These are phyloP conservation scores for Filobasidium wieringae DNA, from an alignment of 768 basidiomycete species.

Conservation along the genomic window DNA sequence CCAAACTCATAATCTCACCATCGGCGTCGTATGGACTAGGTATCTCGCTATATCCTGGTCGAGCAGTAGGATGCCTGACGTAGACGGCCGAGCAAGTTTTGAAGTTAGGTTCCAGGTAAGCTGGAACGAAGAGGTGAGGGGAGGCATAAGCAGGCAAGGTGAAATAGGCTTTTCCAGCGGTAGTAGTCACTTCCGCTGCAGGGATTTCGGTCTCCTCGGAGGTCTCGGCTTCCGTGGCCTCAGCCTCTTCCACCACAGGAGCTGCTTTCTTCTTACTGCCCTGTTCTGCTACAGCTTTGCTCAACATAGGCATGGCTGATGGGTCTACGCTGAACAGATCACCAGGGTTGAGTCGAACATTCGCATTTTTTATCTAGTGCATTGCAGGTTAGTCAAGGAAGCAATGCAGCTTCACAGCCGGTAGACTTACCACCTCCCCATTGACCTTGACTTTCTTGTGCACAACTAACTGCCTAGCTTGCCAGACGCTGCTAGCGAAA, in stretches of 20 bases:
- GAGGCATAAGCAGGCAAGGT: slow-evolving; percentile 73
- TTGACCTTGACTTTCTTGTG: slow-evolving; percentile 81
- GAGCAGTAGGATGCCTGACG: slow-evolving; percentile 88
- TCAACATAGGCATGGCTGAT: slow-evolving; percentile 59
- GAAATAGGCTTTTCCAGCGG: slow-evolving; percentile 49
- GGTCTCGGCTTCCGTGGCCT: slow-evolving; percentile 16
- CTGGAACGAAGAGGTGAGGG: slow-evolving; percentile 86
- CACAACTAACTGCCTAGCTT: slow-evolving; percentile 72
- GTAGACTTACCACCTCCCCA: slow-evolving; percentile 61
- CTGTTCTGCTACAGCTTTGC: slow-evolving; percentile 8
- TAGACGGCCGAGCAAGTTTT: slow-evolving; percentile 81
- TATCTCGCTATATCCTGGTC: slow-evolving; percentile 82
- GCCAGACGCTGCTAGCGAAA: slow-evolving; percentile 76
- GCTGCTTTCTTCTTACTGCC: slow-evolving; percentile 10
- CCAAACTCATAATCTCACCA: slow-evolving; percentile 76
- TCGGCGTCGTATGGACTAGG: slow-evolving; percentile 93
- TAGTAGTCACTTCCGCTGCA: too few species aligned
- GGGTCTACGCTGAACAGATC: slow-evolving; percentile 90
- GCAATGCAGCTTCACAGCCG: not conserved
- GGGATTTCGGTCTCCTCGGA: slow-evolving; percentile 21
- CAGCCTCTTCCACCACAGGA: slow-evolving; percentile 17
- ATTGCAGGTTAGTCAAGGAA: not conserved
- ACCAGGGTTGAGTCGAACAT: slow-evolving; percentile 79
- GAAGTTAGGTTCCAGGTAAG: slow-evolving; percentile 77
- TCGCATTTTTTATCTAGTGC: slow-evolving; percentile 63